Base-by-base conservation (phyloP, 768 basidiomycete genomes). In the Hygrophorus pudorinus region DNA sequence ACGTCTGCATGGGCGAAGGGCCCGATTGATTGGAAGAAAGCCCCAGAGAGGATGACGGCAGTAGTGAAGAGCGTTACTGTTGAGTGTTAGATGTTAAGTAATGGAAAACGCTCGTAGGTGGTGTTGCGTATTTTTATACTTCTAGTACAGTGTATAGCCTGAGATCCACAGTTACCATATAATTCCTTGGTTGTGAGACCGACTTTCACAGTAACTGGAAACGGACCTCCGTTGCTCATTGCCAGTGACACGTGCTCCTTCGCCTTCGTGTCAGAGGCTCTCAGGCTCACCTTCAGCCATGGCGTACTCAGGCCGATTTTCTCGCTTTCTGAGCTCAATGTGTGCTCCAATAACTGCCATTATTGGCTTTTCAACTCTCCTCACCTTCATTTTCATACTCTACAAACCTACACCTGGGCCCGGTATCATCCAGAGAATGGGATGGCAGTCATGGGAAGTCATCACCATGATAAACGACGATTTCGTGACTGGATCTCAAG, bases 371-470 rank as follows among this genome's bases (percentile, higher is more conserved):
- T 77, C 78, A 12, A 73, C 72, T 45, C 67, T 88, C 34, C 80
- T 93, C 43, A 76, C 79, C 1, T 84, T 81, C 57, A 64, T 87
- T 28, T 87, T 89, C 55, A 66, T 91, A 16, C 77, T 94, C 27
- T 84, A 89, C 54, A 85, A 88, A 57, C 86, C 85, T 2, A 75
- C 73, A 8, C 68, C 70, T 1, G 85, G 85, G 2, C 85, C 85
- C 13, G 85, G 85, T 1, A 59, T 71, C 11, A 58, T 71, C 11
- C 85, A 89, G 54, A 72, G 75, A 36, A 66, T 96, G 14, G 89
- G 89, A 21, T 93, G 90, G 90, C 90, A 93, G 54, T 72, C 83
- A 5, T 94, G 87, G 87, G 90, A 86, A 35, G 55, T 73, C 2
- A 68, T 91, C 0, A 59, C 63, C 2, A 58, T 71, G 18, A 48